These are phyloP conservation scores for Crithidia fasciculata DNA, from an alignment of 208 protist species.

Conservation along the genomic window DNA sequence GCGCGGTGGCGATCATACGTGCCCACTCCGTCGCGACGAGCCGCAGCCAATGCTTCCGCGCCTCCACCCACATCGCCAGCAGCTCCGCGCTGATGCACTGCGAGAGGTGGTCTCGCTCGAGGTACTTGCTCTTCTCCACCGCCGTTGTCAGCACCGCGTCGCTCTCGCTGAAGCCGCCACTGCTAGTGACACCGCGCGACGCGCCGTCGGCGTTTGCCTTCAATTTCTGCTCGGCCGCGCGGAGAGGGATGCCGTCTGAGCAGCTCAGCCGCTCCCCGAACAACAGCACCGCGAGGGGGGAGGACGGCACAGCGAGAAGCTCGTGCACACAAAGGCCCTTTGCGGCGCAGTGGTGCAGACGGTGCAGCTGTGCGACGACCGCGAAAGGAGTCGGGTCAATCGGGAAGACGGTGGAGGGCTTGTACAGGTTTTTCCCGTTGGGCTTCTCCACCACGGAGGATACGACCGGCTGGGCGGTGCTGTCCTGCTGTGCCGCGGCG, in stretches of 20 bases:
- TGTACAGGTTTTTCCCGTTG: slow-evolving; percentile 74
- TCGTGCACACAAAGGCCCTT: slow-evolving; percentile 47
- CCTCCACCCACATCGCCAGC: slow-evolving; percentile 65
- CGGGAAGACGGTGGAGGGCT: slow-evolving; percentile 53
- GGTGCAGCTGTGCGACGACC: slow-evolving; percentile 29
- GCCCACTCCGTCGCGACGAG: slow-evolving; percentile 72
- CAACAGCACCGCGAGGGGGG: slow-evolving; percentile 30
- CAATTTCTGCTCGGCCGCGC: slow-evolving; percentile 44
- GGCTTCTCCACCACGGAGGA: slow-evolving; percentile 50
- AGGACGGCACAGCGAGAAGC: slow-evolving; percentile 24
- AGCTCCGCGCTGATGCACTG: slow-evolving; percentile 49
- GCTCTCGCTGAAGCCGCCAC: slow-evolving; percentile 69
- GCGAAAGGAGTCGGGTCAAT: slow-evolving; percentile 60
- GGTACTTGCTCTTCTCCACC: slow-evolving; percentile 46
- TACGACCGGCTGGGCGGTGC: slow-evolving; percentile 17
- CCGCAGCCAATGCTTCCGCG: slow-evolving; percentile 60
- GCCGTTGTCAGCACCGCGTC: slow-evolving; percentile 35
- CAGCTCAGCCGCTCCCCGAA: slow-evolving; percentile 70
- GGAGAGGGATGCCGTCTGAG: slow-evolving; percentile 56
- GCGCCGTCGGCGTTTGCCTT: slow-evolving; percentile 27
- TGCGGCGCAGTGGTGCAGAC: slow-evolving; percentile 34
- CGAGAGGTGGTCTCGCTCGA: slow-evolving; percentile 49
- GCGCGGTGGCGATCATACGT: slow-evolving; percentile 37
- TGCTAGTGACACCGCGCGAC: slow-evolving; percentile 18
- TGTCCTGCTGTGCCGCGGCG: slow-evolving; percentile 33